These are phyloP conservation scores for Echinochloa phyllopogon DNA, from an alignment of 176 grass and related monocot genomes.

Conservation along the genomic window DNA sequence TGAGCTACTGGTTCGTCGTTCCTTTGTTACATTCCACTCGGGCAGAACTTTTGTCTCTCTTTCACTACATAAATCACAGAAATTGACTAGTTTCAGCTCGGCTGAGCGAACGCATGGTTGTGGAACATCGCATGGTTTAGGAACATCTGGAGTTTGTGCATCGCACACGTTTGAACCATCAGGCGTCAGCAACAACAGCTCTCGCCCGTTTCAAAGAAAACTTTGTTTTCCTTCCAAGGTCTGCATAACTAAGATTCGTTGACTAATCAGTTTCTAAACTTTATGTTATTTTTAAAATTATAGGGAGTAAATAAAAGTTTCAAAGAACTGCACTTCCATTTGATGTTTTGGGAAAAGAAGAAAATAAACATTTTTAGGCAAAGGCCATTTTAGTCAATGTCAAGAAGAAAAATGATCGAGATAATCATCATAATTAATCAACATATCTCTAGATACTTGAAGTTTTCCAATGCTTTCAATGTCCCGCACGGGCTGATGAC, in stretches of 20 bases:
- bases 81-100: not conserved
- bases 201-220: too few species aligned
- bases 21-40: not conserved
- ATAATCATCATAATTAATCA: slow-evolving; percentile 22
- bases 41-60: not conserved
- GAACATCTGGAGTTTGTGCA: not conserved
- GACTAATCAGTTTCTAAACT: too few species aligned
- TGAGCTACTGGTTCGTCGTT: not conserved
- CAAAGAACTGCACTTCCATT: not conserved
- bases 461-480: slow-evolving; percentile 21
- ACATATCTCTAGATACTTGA: slow-evolving; percentile 8
- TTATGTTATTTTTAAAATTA: too few species aligned
- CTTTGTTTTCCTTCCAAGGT: too few species aligned
- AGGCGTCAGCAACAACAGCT: too few species aligned
- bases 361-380: not conserved
- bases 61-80: not conserved
- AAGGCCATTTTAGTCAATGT: not conserved
- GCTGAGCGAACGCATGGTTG: not conserved
- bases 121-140: not conserved
- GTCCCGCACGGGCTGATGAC: not conserved
- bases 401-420: not conserved
- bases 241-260: too few species aligned
- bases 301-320: not conserved
- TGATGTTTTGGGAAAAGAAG: not conserved
- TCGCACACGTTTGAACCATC: too few species aligned